A percentile compares a stretch with the other conserved stretches of the same genome.
These are phyloP conservation scores for Petunia secreta DNA, from an alignment of 257 asterid species.

Conservation along the genomic window DNA sequence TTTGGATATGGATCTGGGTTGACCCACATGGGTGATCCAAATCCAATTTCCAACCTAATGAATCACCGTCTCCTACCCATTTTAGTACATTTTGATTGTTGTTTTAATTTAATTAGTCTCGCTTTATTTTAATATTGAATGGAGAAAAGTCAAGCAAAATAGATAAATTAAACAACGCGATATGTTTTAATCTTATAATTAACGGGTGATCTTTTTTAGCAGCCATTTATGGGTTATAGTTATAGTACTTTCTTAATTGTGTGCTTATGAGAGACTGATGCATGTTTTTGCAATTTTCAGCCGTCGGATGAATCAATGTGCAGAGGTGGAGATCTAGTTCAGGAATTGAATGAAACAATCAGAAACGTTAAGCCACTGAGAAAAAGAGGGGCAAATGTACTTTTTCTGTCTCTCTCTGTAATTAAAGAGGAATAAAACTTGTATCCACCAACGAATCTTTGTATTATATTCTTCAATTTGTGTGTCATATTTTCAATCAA, in stretches of 20 bases:
- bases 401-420: background rate
- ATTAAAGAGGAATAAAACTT: background rate
- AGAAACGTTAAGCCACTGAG: background rate
- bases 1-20: no score
- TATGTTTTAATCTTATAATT: no score
- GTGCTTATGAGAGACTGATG: background rate
- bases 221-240: background rate
- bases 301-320: background rate
- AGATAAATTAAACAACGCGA: no score
- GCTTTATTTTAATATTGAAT: background rate
- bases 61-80: background rate
- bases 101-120: background rate
- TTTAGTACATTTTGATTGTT: background rate
- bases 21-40: no score
- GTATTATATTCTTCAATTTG: constrained; percentile 14
- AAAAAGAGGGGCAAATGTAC: background rate
- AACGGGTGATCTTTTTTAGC: no score
- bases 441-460: constrained; percentile 11
- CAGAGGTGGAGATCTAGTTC: no score
- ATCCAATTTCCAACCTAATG: no score
- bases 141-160: no score
- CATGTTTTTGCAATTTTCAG: constrained; percentile 11
- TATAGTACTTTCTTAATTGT: background rate
- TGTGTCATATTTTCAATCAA: background rate
- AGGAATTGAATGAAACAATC: background rate